These are phyloP conservation scores for Neospora caninum DNA, from an alignment of 169 alveolate genomes.

Conservation along the genomic window DNA sequence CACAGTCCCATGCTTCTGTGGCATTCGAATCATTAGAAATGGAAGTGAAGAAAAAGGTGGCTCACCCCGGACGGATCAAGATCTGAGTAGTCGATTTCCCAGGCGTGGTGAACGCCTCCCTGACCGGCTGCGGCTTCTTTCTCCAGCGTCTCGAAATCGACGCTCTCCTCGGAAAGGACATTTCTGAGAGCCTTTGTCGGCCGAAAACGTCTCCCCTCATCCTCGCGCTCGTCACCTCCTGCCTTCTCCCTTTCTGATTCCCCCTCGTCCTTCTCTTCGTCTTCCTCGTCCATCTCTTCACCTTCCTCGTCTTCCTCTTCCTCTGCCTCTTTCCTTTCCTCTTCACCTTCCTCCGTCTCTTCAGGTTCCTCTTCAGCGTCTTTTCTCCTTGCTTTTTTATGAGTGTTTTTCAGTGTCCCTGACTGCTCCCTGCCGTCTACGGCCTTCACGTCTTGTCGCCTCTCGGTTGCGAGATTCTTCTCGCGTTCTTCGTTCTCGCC, in stretches of 20 bases:
- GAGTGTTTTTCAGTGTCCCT: no score
- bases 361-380: no score
- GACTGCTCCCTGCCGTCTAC: no score
- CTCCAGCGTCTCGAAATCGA: background rate
- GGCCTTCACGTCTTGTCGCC: no score
- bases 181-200: background rate
- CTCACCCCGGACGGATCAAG: background rate
- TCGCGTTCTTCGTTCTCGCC: no score
- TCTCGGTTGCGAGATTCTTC: no score
- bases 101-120: background rate
- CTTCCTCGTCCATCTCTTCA: background rate
- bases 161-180: background rate
- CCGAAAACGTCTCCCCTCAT: background rate
- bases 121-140: background rate
- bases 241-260: background rate
- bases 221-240: background rate
- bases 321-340: no score
- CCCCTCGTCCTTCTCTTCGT: background rate
- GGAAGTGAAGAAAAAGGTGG: background rate
- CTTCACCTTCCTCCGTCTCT: no score
- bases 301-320: no score
- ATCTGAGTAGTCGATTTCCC: background rate
- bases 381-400: no score
- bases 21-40: no score
- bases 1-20: no score